Conservation (phyloP, 495 filamentous ascomycete genomes). For the Xylaria acuta region DNA sequence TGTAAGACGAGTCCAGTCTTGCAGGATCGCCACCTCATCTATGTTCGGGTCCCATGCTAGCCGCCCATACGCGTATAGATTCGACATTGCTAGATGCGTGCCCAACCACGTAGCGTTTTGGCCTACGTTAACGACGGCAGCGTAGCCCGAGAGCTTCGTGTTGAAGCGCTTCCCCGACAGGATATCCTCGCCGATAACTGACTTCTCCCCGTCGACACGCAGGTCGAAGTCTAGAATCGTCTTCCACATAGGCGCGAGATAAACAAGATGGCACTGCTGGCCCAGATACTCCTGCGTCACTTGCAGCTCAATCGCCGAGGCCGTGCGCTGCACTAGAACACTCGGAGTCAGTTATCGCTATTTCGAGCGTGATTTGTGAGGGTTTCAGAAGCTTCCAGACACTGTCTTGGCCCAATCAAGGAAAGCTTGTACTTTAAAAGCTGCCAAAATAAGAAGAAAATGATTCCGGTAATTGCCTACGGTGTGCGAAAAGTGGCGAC, state of each 20-base stretch:
- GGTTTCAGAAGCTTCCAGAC: neutral
- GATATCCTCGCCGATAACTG: slow-evolving; percentile 62
- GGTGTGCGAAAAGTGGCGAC: slow-evolving; percentile 72
- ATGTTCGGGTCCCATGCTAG: slow-evolving; percentile 66
- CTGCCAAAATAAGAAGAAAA: neutral
- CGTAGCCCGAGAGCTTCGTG: slow-evolving; percentile 64
- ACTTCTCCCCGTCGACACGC: slow-evolving; percentile 59
- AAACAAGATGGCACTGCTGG: slow-evolving; percentile 73
- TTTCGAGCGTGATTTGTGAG: neutral
- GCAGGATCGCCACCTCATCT: slow-evolving; percentile 54
- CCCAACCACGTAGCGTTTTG: slow-evolving; percentile 72
- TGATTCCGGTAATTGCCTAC: neutral
- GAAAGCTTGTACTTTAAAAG: neutral
- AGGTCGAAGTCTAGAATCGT: slow-evolving; percentile 70
- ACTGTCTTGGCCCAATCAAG: neutral
- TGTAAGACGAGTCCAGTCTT: slow-evolving; percentile 72
- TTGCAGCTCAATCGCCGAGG: slow-evolving; percentile 68
- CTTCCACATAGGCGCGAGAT: slow-evolving; percentile 72
- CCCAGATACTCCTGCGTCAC: slow-evolving; percentile 75
- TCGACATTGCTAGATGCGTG: slow-evolving; percentile 72
- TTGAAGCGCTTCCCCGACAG: slow-evolving; percentile 65
- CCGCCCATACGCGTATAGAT: slow-evolving; percentile 72
- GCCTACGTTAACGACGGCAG: slow-evolving; percentile 73
- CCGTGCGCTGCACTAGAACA: slow-evolving; percentile 55
- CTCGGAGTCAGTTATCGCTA: neutral